phyloP scores from a whole-genome alignment of 495 filamentous ascomycete species.

The Talaromyces nanjingensis region DNA sequence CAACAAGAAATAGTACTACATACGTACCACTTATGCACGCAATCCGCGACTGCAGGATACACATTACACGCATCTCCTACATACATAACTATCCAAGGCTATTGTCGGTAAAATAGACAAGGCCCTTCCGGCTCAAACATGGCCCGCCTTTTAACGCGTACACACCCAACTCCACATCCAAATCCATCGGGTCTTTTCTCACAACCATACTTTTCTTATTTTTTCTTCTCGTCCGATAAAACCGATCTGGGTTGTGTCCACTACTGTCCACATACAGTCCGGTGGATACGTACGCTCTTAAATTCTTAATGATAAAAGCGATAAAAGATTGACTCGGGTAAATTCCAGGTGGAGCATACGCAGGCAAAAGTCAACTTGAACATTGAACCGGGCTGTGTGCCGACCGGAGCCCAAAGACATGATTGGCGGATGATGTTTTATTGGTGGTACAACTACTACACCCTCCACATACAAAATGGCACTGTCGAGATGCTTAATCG shows the following conservation, averaged over 20 bases:
- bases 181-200: background rate
- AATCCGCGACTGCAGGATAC: background rate
- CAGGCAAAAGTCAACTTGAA: background rate
- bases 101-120: background rate
- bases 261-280: background rate
- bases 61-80: too few relatives aligned
- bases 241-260: background rate
- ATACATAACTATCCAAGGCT: background rate
- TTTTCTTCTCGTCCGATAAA: background rate
- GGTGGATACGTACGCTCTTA: background rate
- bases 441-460: background rate
- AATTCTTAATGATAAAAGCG: background rate
- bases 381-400: background rate
- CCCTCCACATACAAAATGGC: background rate
- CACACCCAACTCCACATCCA: background rate
- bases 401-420: background rate
- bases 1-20: background rate
- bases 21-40: background rate
- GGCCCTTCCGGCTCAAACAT: background rate
- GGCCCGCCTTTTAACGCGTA: background rate
- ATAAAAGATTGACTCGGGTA: background rate
- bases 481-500: background rate
- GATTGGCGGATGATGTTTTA: background rate
- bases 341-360: background rate
- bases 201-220: background rate